Percentiles rank a stretch among this genome's conserved stretches.
These are phyloP conservation scores for Penicillium ochrochloron DNA, from an alignment of 495 filamentous ascomycete genomes.

Conservation along the genomic window DNA sequence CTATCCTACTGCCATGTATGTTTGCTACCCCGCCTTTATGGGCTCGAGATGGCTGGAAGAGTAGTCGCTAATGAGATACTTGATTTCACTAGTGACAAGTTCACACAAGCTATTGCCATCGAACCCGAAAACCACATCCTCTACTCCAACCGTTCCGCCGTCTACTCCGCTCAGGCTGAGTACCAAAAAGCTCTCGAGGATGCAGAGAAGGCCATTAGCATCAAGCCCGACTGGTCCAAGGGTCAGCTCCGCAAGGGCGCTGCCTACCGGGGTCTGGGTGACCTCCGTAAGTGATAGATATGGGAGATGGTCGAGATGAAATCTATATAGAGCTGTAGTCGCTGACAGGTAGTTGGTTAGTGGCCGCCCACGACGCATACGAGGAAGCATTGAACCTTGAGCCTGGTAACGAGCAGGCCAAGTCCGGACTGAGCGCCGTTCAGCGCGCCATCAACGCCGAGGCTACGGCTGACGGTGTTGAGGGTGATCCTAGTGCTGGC, in stretches of 20 bases:
- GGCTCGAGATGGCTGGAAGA: conserved; percentile 5
- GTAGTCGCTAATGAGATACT: conserved; percentile 18
- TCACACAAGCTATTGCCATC: conserved; percentile 89
- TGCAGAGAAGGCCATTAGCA: conserved; percentile 86
- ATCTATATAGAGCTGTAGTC: neutral
- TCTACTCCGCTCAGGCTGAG: conserved; percentile 89
- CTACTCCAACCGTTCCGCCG: conserved; percentile 96
- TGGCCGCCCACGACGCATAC: conserved; percentile 85
- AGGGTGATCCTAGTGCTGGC: conserved; percentile 71
- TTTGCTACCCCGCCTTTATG: conserved; percentile 39
- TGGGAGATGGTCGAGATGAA: neutral
- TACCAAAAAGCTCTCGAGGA: conserved; percentile 84
- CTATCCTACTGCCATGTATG: conserved; percentile 93
- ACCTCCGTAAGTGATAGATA: conserved; percentile 62
- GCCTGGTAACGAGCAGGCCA: conserved; percentile 88
- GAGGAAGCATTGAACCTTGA: conserved; percentile 90
- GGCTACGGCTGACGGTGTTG: conserved; percentile 66
- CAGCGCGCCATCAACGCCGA: conserved; percentile 87
- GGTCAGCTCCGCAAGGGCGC: conserved; percentile 92
- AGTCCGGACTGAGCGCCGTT: conserved; percentile 80
- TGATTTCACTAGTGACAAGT: conserved; percentile 70
- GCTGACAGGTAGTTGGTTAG: conserved; percentile 34
- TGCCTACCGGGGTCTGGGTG: conserved; percentile 82
- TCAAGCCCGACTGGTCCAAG: conserved; percentile 98
- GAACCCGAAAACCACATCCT: conserved; percentile 91